A percentile compares a stretch with the other conserved stretches of the same genome.
Conservation (phyloP, 176 grass and related monocot species). For the Dendrocalamus sinicus region DNA sequence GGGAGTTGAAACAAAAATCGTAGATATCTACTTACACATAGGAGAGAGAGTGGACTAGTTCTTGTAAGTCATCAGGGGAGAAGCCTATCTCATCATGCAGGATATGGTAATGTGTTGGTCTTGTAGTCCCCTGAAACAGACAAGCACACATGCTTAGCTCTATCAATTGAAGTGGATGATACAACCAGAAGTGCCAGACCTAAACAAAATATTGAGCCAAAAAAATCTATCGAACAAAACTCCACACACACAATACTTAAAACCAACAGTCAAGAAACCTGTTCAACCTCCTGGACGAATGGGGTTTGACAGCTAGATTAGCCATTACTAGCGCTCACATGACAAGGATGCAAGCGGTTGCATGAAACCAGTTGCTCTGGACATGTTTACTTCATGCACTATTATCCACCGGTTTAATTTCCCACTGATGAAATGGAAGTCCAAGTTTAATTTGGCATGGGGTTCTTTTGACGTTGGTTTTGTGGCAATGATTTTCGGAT, state of each 20-base stretch:
- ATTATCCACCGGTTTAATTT: background rate
- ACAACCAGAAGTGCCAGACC: background rate
- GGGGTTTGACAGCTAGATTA: background rate
- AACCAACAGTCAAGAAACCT: background rate
- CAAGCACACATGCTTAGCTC: background rate
- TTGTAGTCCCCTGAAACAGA: conserved; percentile 73
- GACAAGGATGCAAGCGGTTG: too few species aligned
- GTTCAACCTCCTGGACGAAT: background rate
- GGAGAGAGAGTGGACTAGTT: conserved; percentile 81
- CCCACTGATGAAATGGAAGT: background rate
- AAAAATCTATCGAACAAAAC: background rate
- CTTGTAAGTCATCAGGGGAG: conserved; percentile 72
- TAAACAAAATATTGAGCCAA: background rate
- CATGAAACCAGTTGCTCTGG: background rate
- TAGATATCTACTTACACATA: conserved; percentile 65
- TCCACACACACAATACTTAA: background rate
- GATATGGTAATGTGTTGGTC: conserved; percentile 88
- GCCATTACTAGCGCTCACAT: background rate
- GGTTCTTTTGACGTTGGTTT: background rate
- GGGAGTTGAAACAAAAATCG: background rate
- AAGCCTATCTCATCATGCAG: conserved; percentile 92
- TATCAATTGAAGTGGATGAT: background rate
- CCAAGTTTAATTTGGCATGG: background rate
- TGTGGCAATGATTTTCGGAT: background rate
- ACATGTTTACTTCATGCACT: background rate